Conservation (phyloP, 2,329 filamentous ascomycete genomes). For the Aspergillus tamarii region DNA sequence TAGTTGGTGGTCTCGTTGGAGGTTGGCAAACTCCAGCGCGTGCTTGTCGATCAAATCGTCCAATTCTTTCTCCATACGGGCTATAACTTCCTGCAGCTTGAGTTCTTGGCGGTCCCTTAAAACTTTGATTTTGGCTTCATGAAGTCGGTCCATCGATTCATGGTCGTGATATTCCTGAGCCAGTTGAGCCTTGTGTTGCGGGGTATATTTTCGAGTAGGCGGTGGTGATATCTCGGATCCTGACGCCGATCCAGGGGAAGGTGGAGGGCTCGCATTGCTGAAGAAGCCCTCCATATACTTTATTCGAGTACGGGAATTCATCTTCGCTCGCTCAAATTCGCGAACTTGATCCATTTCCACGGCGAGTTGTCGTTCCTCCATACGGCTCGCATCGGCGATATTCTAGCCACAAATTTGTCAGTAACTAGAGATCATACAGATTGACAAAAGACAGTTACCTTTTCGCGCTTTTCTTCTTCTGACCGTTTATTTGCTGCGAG, state of each 20-base stretch:
- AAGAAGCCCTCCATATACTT: slow-evolving; percentile 54
- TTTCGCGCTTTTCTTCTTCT: slow-evolving; percentile 42
- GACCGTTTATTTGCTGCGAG: slow-evolving; percentile 32
- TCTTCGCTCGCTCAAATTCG: slow-evolving; percentile 49
- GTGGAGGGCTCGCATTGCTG: slow-evolving; percentile 42
- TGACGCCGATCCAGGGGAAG: slow-evolving; percentile 29
- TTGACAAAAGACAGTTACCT: slow-evolving; percentile 31
- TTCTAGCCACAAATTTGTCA: slow-evolving; percentile 34
- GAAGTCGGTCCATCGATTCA: slow-evolving; percentile 48
- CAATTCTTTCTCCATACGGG: slow-evolving; percentile 44
- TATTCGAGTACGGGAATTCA: slow-evolving; percentile 47
- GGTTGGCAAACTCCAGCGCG: slow-evolving; percentile 31
- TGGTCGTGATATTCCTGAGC: slow-evolving; percentile 49
- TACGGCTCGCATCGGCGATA: slow-evolving; percentile 33
- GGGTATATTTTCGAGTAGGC: slow-evolving; percentile 40
- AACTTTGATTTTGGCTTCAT: slow-evolving; percentile 50
- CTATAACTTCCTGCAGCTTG: slow-evolving; percentile 42
- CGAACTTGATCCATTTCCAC: slow-evolving; percentile 49
- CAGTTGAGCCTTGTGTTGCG: slow-evolving; percentile 47
- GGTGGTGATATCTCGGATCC: slow-evolving; percentile 24
- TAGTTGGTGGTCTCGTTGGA: slow-evolving; percentile 40
- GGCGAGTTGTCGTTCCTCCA: slow-evolving; percentile 49
- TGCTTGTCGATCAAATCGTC: slow-evolving; percentile 39
- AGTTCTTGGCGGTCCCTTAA: slow-evolving; percentile 51
- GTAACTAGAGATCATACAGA: not conserved